Conservation (phyloP, 768 basidiomycete genomes). For the Coprinopsis strossmayeri region DNA sequence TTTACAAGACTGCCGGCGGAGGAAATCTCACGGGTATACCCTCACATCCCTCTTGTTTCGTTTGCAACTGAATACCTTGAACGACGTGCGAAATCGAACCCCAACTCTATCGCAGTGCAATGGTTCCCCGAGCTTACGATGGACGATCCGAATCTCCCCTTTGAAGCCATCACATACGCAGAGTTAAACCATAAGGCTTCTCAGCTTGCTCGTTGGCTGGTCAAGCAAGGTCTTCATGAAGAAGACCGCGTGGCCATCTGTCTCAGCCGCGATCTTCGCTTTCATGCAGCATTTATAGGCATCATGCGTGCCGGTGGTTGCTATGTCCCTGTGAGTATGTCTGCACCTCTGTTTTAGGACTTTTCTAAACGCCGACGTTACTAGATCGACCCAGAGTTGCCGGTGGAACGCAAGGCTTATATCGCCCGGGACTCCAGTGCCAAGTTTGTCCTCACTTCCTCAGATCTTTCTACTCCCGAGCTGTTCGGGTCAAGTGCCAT, state of each 20-base stretch:
- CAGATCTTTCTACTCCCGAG: slow-evolving; percentile 13
- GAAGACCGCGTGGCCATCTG: slow-evolving; percentile 42
- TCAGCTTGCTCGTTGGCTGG: slow-evolving; percentile 36
- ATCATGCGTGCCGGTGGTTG: slow-evolving; percentile 43
- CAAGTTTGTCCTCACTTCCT: slow-evolving; percentile 32
- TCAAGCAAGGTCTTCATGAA: slow-evolving; percentile 23
- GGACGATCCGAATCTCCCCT: slow-evolving; percentile 12
- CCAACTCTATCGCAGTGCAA: slow-evolving; percentile 19
- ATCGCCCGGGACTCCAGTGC: slow-evolving; percentile 37
- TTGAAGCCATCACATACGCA: slow-evolving; percentile 27
- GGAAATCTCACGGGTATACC: slow-evolving; percentile 17
- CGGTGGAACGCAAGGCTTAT: slow-evolving; percentile 36
- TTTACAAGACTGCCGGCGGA: slow-evolving; percentile 19
- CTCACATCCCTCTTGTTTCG: slow-evolving; percentile 16
- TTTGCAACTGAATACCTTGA: slow-evolving; percentile 26
- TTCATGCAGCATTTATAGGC: slow-evolving; percentile 36
- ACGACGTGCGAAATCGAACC: slow-evolving; percentile 17
- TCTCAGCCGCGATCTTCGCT: slow-evolving; percentile 33
- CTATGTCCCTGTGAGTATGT: slow-evolving; percentile 39
- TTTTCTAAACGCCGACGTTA: not conserved
- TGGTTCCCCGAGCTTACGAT: slow-evolving; percentile 25
- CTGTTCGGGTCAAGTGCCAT: slow-evolving; percentile 20
- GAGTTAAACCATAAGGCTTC: slow-evolving; percentile 31
- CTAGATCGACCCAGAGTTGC: slow-evolving; percentile 46
- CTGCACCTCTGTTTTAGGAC: not conserved